phyloP scores from a whole-genome alignment of 2,329 filamentous ascomycete species.

The Fusarium sterilihyphosum region DNA sequence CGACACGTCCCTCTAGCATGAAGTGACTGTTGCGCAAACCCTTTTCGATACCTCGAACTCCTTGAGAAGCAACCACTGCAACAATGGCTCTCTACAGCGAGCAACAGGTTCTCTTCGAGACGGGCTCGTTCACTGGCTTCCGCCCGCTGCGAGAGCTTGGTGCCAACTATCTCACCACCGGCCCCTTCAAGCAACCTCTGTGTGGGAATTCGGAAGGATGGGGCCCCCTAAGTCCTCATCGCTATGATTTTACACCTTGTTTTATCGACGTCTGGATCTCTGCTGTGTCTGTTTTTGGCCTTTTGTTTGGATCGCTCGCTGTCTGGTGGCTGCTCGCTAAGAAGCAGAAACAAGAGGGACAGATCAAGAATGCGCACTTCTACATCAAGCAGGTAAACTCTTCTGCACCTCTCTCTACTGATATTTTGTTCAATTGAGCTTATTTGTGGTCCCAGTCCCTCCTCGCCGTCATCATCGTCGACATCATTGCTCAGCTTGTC shows the following conservation, averaged over 20 bases:
- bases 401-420: neutral
- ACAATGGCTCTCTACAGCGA: slow-evolving; percentile 46
- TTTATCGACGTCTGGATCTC: slow-evolving; percentile 94
- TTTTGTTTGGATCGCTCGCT: slow-evolving; percentile 79
- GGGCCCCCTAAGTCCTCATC: slow-evolving; percentile 87
- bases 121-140: slow-evolving; percentile 70
- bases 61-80: slow-evolving; percentile 9
- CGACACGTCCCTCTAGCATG: slow-evolving; percentile 36
- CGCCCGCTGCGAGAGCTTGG: slow-evolving; percentile 62
- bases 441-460: slow-evolving; percentile 55
- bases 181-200: slow-evolving; percentile 71
- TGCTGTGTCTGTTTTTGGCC: slow-evolving; percentile 79
- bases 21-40: slow-evolving; percentile 60
- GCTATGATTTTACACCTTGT: slow-evolving; percentile 97
- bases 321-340: slow-evolving; percentile 82
- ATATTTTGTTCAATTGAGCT: slow-evolving; percentile 12
- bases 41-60: slow-evolving; percentile 17
- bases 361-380: slow-evolving; percentile 90
- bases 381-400: slow-evolving; percentile 84
- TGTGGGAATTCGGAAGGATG: slow-evolving; percentile 93
- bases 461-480: slow-evolving; percentile 73
- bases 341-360: slow-evolving; percentile 67
- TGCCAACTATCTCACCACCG: slow-evolving; percentile 68
- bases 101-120: slow-evolving; percentile 62
- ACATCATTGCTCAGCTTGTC: slow-evolving; percentile 76